Evolutionary conservation across 169 alveolate species (phyloP).

Genomic region (Babesia ovis): DNA sequence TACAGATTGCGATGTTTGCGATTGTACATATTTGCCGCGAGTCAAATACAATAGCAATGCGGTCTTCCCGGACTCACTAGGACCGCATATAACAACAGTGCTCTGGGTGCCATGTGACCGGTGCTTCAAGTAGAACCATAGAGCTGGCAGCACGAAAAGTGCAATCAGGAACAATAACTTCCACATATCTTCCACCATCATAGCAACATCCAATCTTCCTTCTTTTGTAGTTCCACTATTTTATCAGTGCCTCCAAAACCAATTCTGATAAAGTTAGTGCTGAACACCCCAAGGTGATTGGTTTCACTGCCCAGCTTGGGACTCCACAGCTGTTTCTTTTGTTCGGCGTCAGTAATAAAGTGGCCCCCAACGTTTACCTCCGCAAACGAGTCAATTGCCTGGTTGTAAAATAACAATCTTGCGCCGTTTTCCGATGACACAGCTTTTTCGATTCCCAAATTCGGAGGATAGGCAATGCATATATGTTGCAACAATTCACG

Average conservation of each 20-base stretch:
- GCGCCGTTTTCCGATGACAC: not conserved
- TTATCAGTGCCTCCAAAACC: constrained; percentile 19
- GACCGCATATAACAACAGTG: constrained; percentile 24
- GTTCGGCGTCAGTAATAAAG: not conserved
- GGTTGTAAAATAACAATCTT: constrained; percentile 16
- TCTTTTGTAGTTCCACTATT: constrained; percentile 2
- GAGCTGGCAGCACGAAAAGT: not conserved
- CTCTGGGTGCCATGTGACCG: not conserved
- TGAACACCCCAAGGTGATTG: constrained; percentile 2
- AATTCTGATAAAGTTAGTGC: constrained; percentile 2
- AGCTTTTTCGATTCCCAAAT: not conserved
- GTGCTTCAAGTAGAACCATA: not conserved
- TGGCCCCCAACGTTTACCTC: not conserved
- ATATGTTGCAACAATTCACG: constrained; percentile 20
- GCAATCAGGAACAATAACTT: not conserved
- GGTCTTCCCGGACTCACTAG: constrained; percentile 25
- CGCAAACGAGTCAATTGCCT: constrained; percentile 25
- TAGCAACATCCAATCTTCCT: constrained; percentile 25
- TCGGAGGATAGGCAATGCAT: constrained; percentile 6
- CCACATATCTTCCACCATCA: not conserved
- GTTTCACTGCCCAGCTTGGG: constrained; percentile 20
- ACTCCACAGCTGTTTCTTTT: constrained; percentile 7
- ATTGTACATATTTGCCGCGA: constrained; percentile 14
- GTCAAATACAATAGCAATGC: constrained; percentile 5
- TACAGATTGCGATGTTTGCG: constrained; percentile 40